Conservation (phyloP, 257 asterid species). For the Jacaranda copaia region DNA sequence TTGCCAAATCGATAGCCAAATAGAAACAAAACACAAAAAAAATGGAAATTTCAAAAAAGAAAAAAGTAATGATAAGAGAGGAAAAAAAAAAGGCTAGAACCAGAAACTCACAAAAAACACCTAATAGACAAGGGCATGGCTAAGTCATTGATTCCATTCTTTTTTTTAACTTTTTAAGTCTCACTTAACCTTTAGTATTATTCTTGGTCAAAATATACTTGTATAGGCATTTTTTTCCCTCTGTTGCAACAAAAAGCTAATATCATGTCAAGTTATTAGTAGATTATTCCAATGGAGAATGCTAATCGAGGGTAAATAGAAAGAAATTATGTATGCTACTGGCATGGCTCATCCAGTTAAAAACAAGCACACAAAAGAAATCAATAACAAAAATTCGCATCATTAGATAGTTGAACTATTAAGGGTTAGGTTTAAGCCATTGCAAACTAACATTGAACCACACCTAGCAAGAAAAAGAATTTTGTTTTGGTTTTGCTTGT, state of each 20-base stretch:
- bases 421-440: neutral
- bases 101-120: neutral
- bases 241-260: neutral
- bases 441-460: neutral
- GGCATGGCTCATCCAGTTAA: conserved; percentile 4
- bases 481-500: too few species aligned
- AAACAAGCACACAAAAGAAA: conserved; percentile 14
- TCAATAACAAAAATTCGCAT: neutral
- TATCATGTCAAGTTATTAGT: neutral
- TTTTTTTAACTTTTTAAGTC: neutral
- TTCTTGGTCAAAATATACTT: conserved; percentile 3
- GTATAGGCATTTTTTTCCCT: neutral
- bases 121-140: neutral
- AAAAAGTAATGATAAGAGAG: neutral
- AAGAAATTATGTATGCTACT: neutral
- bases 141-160: neutral
- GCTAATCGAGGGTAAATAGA: neutral
- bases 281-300: conserved; percentile 14
- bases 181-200: neutral
- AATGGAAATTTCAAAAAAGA: too few species aligned
- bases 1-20: conserved; percentile 18
- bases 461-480: too few species aligned
- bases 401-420: neutral
- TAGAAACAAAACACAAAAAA: neutral
- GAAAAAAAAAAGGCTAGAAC: neutral